phyloP scores from a whole-genome alignment of 2,329 filamentous ascomycete species.

The Epicoccum nigrum region DNA sequence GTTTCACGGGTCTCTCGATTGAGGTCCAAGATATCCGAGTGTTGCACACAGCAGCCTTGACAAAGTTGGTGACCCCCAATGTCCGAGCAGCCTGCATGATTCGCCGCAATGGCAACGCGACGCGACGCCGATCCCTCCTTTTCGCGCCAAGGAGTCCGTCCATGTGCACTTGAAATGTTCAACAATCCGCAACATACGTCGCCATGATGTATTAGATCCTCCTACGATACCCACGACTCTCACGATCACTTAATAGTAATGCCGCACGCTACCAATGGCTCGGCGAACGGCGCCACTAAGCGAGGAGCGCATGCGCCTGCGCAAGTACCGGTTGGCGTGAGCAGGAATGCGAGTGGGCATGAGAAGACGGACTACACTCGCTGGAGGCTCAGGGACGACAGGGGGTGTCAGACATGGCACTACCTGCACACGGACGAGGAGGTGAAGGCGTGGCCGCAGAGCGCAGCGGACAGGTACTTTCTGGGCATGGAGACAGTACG shows the following conservation, averaged over 20 bases:
- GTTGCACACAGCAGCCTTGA: neutral
- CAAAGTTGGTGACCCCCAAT: neutral
- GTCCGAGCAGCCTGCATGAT: conserved; percentile 11
- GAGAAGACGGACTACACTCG: conserved; percentile 75
- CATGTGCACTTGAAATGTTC: conserved; percentile 1
- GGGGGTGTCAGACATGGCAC: conserved; percentile 90
- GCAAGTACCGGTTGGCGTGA: conserved; percentile 22
- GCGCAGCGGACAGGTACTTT: conserved; percentile 85
- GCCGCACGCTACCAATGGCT: conserved; percentile 32
- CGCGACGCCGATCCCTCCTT: conserved; percentile 6
- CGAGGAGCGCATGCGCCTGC: conserved; percentile 17
- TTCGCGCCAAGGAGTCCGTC: conserved; percentile 31
- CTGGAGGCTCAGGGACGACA: conserved; percentile 85
- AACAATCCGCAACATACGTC: conserved; percentile 2
- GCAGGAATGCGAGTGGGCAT: conserved; percentile 18
- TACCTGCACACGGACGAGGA: conserved; percentile 79
- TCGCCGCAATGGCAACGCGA: conserved; percentile 1
- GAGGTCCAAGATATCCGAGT: conserved; percentile 4
- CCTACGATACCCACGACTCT: neutral
- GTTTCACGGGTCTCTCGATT: neutral
- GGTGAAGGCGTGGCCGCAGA: conserved; percentile 80
- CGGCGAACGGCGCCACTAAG: conserved; percentile 28
- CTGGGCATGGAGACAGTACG: conserved; percentile 78
- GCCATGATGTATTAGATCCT: conserved; percentile 5
- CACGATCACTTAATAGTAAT: conserved; percentile 15